A percentile compares a stretch with the other conserved stretches of the same genome.
Evolutionary conservation across 1,284 basidiomycete genomes (phyloP).

Genomic region (Erythrobasidium hasegawianum): DNA sequence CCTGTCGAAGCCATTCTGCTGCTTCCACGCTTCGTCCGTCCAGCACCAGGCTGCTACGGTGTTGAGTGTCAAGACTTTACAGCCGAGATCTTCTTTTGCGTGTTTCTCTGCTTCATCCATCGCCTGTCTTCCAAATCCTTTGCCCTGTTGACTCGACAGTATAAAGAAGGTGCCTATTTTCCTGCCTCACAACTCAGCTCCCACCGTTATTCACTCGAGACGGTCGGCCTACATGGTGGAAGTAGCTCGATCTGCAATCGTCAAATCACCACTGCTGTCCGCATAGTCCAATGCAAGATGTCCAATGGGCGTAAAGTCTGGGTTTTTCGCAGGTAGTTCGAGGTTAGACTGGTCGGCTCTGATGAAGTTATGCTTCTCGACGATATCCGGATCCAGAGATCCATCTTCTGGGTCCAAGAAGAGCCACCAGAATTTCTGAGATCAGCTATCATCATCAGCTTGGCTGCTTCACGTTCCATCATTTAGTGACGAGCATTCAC

Average conservation of each 20-base stretch:
- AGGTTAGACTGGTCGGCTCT: background rate
- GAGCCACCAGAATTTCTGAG: constrained; percentile 33
- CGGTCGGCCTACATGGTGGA: constrained; percentile 12
- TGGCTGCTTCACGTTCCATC: too few relatives aligned
- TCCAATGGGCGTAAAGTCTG: constrained; percentile 31
- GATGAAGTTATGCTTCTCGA: background rate
- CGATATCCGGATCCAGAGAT: background rate
- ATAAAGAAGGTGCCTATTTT: constrained; percentile 28
- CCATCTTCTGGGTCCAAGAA: constrained; percentile 4
- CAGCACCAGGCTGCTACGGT: constrained; percentile 11
- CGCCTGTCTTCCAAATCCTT: constrained; percentile 17
- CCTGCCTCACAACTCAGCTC: too few relatives aligned
- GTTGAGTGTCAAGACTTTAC: constrained; percentile 16
- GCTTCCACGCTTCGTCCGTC: constrained; percentile 14
- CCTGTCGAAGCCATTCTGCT: constrained; percentile 4
- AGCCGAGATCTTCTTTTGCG: constrained; percentile 24
- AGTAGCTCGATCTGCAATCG: constrained; percentile 15
- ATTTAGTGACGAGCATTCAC: constrained; percentile 6
- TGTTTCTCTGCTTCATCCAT: constrained; percentile 20
- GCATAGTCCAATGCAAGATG: constrained; percentile 33
- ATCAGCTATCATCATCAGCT: background rate
- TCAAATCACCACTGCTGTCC: constrained; percentile 21
- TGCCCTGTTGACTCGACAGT: constrained; percentile 23
- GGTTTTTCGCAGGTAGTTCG: constrained; percentile 10
- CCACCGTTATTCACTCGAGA: background rate